phyloP scores from a whole-genome alignment of 805 yeast genomes.

The Suhomyces vadensis region DNA sequence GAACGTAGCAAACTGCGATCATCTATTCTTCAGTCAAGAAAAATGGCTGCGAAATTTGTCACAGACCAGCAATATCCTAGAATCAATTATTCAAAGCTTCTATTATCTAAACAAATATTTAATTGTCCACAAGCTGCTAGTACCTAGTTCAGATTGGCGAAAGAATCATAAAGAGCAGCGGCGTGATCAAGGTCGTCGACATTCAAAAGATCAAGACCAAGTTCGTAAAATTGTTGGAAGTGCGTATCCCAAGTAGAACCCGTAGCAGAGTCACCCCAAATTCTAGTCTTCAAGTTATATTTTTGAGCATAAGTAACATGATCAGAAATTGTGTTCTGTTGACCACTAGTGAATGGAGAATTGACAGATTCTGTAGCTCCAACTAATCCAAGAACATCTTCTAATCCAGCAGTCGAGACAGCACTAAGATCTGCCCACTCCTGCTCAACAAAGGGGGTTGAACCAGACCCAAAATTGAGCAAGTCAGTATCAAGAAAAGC shows the following conservation, averaged over 20 bases:
- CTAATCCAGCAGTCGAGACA: constrained; percentile 47
- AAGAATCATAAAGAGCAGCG: too few relatives aligned
- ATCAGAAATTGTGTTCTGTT: constrained; percentile 25
- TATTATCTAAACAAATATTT: too few relatives aligned
- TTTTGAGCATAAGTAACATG: constrained; percentile 48
- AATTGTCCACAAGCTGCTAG: too few relatives aligned
- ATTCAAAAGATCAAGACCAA: constrained; percentile 60
- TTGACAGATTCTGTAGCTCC: constrained; percentile 12
- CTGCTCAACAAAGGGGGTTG: constrained; percentile 18
- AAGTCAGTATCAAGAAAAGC: constrained; percentile 58
- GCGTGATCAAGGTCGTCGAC: constrained; percentile 58
- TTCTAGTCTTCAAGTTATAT: constrained; percentile 53
- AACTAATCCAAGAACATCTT: constrained; percentile 27
- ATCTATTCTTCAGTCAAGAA: too few relatives aligned
- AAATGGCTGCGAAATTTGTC: too few relatives aligned
- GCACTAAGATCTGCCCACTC: constrained; percentile 30
- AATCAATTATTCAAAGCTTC: too few relatives aligned
- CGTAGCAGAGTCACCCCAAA: constrained; percentile 77
- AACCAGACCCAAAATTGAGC: constrained; percentile 21
- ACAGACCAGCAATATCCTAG: too few relatives aligned
- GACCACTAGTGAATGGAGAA: constrained; percentile 38
- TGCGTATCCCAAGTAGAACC: constrained; percentile 58
- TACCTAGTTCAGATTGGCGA: too few relatives aligned
- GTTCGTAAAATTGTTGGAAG: constrained; percentile 48
- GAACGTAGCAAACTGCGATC: too few relatives aligned